These are phyloP conservation scores for Lodderomyces orthopsilosis DNA, from an alignment of 1,139 yeast genomes.

Conservation along the genomic window DNA sequence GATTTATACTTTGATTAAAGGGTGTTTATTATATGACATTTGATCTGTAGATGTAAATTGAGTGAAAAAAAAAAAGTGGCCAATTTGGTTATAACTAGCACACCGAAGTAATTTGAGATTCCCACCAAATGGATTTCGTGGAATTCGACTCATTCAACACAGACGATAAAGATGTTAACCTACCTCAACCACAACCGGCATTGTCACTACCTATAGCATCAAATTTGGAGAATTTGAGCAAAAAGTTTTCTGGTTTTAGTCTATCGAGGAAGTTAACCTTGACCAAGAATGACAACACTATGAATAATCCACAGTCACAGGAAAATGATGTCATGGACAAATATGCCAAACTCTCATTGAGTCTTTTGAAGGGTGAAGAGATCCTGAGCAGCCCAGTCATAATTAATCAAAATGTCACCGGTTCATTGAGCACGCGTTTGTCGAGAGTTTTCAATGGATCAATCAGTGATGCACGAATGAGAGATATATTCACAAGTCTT, in stretches of 20 bases:
- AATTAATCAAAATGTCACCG: constrained; percentile 4
- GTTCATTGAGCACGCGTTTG: constrained; percentile 43
- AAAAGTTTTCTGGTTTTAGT: constrained; percentile 33
- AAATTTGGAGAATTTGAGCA: constrained; percentile 39
- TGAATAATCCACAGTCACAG: constrained; percentile 5
- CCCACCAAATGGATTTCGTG: constrained; percentile 38
- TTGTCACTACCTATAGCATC: constrained; percentile 41
- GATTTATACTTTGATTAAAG: neutral
- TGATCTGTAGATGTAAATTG: neutral
- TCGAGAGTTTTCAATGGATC: constrained; percentile 51
- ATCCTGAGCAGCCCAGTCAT: constrained; percentile 7
- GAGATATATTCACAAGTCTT: constrained; percentile 47
- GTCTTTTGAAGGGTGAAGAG: constrained; percentile 18
- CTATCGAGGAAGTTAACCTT: constrained; percentile 29
- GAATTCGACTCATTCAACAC: constrained; percentile 38
- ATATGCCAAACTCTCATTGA: constrained; percentile 36
- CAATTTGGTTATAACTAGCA: neutral
- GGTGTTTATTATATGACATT: neutral
- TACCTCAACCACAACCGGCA: constrained; percentile 49
- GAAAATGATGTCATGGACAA: constrained; percentile 30
- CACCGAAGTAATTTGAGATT: neutral
- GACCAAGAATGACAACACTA: constrained; percentile 12
- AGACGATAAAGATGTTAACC: constrained; percentile 18
- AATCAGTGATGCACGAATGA: constrained; percentile 44
- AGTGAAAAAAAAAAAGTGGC: neutral